These are phyloP conservation scores for Trypanosoma congolense DNA, from an alignment of 208 protist genomes.

Conservation along the genomic window DNA sequence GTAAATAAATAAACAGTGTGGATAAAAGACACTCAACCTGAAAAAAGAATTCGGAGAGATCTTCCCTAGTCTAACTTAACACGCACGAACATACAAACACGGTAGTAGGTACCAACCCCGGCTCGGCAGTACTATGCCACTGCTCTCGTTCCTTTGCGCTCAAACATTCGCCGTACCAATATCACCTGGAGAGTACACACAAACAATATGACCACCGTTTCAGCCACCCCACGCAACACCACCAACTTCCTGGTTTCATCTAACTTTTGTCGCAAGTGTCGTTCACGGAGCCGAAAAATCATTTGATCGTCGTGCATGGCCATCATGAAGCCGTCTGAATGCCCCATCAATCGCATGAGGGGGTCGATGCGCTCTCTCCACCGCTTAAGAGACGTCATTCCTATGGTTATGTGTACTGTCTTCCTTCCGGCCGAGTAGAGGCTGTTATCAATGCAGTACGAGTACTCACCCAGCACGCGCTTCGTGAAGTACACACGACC, in stretches of 20 bases:
- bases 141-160: conserved; percentile 11
- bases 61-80: no score
- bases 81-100: no score
- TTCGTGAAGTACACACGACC: conserved; percentile 81
- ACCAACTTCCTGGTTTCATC: conserved; percentile 63
- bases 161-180: conserved; percentile 38
- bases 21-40: no score
- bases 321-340: conserved; percentile 65
- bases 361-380: conserved; percentile 79
- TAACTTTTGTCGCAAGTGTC: conserved; percentile 42
- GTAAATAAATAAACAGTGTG: background rate
- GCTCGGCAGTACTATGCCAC: conserved; percentile 19
- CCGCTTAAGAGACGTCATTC: conserved; percentile 64
- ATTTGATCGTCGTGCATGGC: conserved; percentile 81
- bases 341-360: conserved; percentile 53
- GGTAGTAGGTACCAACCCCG: no score
- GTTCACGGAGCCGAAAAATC: conserved; percentile 61
- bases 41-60: no score
- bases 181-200: conserved; percentile 58
- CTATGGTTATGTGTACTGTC: conserved; percentile 64
- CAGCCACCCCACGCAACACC: conserved; percentile 37
- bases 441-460: conserved; percentile 80
- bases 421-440: conserved; percentile 47
- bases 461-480: conserved; percentile 45
- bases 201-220: conserved; percentile 52